Evolutionary conservation across 805 yeast species (phyloP).

Genomic region (Ogataea naganishii): DNA sequence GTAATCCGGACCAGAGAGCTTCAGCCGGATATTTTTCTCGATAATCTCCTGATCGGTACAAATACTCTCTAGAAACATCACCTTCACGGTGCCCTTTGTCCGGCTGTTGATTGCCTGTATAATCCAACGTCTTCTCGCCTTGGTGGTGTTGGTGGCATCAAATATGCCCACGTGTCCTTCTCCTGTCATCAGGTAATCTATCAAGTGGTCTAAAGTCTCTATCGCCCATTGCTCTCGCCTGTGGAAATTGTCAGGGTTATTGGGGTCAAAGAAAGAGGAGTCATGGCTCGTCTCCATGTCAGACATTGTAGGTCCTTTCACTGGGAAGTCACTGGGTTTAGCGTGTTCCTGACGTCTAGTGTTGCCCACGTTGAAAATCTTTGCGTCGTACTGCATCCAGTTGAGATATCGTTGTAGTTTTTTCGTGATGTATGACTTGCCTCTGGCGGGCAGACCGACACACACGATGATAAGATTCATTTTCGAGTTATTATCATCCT

Average conservation of each 20-base stretch:
- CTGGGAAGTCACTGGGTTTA: constrained; percentile 28
- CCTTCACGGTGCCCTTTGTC: constrained; percentile 25
- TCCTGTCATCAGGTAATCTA: constrained; percentile 32
- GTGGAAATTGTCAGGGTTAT: constrained; percentile 31
- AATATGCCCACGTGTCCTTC: constrained; percentile 47
- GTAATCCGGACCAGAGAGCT: constrained; percentile 91
- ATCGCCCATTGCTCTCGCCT: constrained; percentile 45
- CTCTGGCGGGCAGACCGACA: constrained; percentile 74
- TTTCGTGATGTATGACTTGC: constrained; percentile 65
- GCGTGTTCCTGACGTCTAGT: constrained; percentile 51
- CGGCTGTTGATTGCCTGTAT: constrained; percentile 26
- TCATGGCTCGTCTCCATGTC: constrained; percentile 25
- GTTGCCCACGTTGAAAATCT: constrained; percentile 69
- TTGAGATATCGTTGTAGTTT: constrained; percentile 50
- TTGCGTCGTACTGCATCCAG: constrained; percentile 53
- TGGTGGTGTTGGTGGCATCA: constrained; percentile 53
- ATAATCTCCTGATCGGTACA: constrained; percentile 75
- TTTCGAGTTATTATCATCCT: constrained; percentile 9
- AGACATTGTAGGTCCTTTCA: constrained; percentile 24
- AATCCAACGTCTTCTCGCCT: constrained; percentile 31
- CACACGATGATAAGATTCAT: constrained; percentile 56
- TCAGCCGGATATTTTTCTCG: constrained; percentile 76
- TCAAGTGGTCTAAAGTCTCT: constrained; percentile 37
- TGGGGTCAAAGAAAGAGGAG: constrained; percentile 33
- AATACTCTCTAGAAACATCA: constrained; percentile 58